Conservation (phyloP, 495 filamentous ascomycete genomes). For the Hypomontagnella monticulosa region DNA sequence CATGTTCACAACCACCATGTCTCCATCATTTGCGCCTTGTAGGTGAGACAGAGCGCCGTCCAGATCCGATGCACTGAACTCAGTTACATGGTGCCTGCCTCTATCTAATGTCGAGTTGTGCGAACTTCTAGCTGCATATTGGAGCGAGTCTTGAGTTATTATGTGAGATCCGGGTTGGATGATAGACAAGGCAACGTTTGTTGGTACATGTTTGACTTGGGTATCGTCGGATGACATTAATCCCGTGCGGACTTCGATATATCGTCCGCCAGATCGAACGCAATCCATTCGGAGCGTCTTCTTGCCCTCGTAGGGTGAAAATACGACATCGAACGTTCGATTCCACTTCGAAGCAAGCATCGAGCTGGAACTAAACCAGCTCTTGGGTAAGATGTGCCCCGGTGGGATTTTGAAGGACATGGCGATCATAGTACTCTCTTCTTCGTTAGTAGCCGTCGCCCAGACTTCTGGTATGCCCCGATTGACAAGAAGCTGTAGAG, state of each 20-base stretch:
- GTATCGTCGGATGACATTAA: no score
- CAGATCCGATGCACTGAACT: not conserved
- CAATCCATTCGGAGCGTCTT: not conserved
- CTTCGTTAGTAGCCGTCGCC: not conserved
- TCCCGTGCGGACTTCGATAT: no score
- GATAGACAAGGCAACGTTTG: not conserved
- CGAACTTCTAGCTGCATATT: not conserved
- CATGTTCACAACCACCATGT: not conserved
- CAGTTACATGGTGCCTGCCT: not conserved
- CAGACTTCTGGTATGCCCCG: not conserved
- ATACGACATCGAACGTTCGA: no score
- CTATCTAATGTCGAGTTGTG: not conserved
- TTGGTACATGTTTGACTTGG: no score
- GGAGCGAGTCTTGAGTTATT: not conserved
- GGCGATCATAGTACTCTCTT: not conserved
- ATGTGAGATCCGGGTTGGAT: not conserved
- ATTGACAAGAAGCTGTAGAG: not conserved
- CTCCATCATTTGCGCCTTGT: not conserved
- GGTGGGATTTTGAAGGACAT: not conserved
- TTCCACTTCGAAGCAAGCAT: no score
- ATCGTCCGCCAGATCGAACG: no score
- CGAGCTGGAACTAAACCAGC: not conserved
- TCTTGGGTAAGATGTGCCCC: not conserved
- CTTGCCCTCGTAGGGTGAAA: not conserved
- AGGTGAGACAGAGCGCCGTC: not conserved